Percentiles rank a stretch among this genome's conserved stretches.
These are phyloP conservation scores for Raffaelea ambrosiae DNA, from an alignment of 2,329 filamentous ascomycete species.

Conservation along the genomic window DNA sequence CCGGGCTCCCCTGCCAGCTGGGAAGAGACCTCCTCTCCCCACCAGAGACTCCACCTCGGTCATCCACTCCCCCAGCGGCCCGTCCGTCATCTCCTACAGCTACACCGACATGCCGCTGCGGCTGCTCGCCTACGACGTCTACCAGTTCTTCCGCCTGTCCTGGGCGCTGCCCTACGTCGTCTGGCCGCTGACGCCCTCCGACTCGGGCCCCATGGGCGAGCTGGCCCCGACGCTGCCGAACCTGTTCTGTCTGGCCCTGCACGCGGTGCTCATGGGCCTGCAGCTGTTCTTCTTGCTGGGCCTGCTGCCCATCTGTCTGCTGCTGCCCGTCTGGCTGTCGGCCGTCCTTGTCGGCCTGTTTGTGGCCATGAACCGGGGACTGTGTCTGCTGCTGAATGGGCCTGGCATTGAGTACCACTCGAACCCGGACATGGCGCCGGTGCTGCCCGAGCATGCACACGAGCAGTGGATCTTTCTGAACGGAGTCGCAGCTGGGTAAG, in stretches of 20 bases:
- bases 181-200: constrained; percentile 44
- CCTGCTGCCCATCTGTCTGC: constrained; percentile 43
- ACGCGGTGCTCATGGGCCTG: constrained; percentile 48
- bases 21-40: too few species aligned
- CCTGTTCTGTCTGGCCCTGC: constrained; percentile 45
- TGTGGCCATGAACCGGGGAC: constrained; percentile 37
- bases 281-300: constrained; percentile 53
- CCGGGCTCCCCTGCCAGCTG: too few species aligned
- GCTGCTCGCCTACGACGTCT: constrained; percentile 43
- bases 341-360: constrained; percentile 31
- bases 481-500: constrained; percentile 56
- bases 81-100: constrained; percentile 49
- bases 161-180: constrained; percentile 54
- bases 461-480: constrained; percentile 80
- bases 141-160: constrained; percentile 44
- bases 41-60: too few species aligned
- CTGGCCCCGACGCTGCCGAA: constrained; percentile 51
- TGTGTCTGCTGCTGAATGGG: constrained; percentile 48
- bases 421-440: constrained; percentile 41
- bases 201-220: constrained; percentile 52
- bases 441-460: constrained; percentile 40
- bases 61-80: constrained; percentile 33
- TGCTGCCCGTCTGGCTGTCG: constrained; percentile 42
- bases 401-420: constrained; percentile 43
- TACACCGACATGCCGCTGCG: constrained; percentile 49